phyloP scores from a whole-genome alignment of 2,329 filamentous ascomycete species.

The Aspergillus intermedius region DNA sequence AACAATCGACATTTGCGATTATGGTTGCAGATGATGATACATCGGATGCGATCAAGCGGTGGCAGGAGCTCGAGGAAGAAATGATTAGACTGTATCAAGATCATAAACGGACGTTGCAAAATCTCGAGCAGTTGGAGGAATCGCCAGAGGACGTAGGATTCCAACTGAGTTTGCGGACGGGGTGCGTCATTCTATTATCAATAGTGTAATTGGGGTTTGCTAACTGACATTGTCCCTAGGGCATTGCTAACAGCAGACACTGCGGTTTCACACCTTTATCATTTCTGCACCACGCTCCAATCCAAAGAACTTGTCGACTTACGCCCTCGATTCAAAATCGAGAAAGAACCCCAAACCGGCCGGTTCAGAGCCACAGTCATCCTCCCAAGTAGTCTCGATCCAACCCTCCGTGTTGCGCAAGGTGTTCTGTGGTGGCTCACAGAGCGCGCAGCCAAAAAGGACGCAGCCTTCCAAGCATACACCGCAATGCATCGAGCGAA shows the following conservation, averaged over 20 bases:
- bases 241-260: slow-evolving; percentile 67
- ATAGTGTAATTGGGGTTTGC: background rate
- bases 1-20: slow-evolving; percentile 49
- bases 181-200: too few species aligned
- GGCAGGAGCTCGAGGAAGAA: slow-evolving; percentile 61
- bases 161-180: too few species aligned
- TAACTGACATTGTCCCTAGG: slow-evolving; percentile 28
- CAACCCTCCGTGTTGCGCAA: slow-evolving; percentile 49
- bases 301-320: slow-evolving; percentile 54
- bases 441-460: slow-evolving; percentile 66
- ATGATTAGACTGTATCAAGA: slow-evolving; percentile 67
- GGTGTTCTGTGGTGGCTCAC: slow-evolving; percentile 58
- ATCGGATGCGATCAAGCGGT: slow-evolving; percentile 41
- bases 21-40: slow-evolving; percentile 39
- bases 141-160: slow-evolving; percentile 25
- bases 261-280: slow-evolving; percentile 67
- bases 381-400: slow-evolving; percentile 65
- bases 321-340: slow-evolving; percentile 57
- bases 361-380: slow-evolving; percentile 52
- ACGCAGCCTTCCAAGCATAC: slow-evolving; percentile 79
- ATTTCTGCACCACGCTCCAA: slow-evolving; percentile 66
- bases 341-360: slow-evolving; percentile 10
- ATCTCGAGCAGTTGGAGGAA: slow-evolving; percentile 47
- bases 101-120: slow-evolving; percentile 48
- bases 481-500: slow-evolving; percentile 60